These are phyloP conservation scores for Centaurea solstitialis DNA, from an alignment of 129 eudicot genomes.

Conservation along the genomic window DNA sequence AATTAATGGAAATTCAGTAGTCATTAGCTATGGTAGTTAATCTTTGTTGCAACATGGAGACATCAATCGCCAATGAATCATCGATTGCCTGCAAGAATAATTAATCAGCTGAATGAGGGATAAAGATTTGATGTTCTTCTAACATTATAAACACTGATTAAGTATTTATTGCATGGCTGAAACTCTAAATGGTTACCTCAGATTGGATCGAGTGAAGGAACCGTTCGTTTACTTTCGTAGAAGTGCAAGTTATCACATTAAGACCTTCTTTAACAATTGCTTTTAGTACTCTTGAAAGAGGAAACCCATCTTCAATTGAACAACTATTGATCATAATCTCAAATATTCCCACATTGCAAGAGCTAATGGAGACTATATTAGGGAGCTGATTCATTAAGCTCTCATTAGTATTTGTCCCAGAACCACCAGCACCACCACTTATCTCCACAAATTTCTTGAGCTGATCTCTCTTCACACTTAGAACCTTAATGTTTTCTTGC, in stretches of 20 bases:
- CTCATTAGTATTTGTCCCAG: not conserved
- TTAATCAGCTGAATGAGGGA: not conserved
- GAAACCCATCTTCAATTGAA: constrained; percentile 29
- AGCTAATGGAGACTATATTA: constrained; percentile 36
- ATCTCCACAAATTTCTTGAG: constrained; percentile 33
- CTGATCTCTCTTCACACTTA: constrained; percentile 42
- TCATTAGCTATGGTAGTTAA: constrained; percentile 31
- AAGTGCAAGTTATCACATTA: constrained; percentile 43
- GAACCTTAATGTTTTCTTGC: constrained; percentile 40
- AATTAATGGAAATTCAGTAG: constrained; percentile 4
- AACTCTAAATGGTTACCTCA: constrained; percentile 47
- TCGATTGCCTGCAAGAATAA: constrained; percentile 33
- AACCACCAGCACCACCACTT: not conserved
- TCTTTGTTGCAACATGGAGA: constrained; percentile 40
- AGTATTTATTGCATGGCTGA: constrained; percentile 9
- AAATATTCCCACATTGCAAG: constrained; percentile 26
- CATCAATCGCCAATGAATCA: constrained; percentile 23
- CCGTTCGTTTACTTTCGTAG: constrained; percentile 40
- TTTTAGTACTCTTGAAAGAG: constrained; percentile 44
- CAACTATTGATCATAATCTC: constrained; percentile 51
- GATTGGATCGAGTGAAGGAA: constrained; percentile 46
- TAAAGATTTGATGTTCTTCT: not conserved
- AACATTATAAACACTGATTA: not conserved
- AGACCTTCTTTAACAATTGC: constrained; percentile 41
- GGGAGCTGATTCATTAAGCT: constrained; percentile 1